Percentiles rank a stretch among this genome's conserved stretches.
Conservation (phyloP, 148 eudicot genomes). For the Rhododendron henanense region DNA sequence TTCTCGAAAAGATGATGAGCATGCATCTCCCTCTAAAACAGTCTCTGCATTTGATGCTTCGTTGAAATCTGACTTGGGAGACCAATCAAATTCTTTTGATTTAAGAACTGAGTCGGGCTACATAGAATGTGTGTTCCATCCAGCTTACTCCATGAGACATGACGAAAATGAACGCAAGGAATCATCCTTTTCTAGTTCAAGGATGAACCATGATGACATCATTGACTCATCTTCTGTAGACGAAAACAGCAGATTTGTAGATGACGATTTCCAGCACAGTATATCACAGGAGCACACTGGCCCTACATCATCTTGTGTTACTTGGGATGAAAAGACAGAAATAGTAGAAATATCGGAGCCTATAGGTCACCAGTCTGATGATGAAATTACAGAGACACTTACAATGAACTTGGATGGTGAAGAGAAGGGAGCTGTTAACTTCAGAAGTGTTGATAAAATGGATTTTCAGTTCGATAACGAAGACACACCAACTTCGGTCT, state of each 20-base stretch:
- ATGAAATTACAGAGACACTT: conserved; percentile 19
- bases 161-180: conserved; percentile 36
- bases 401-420: conserved; percentile 14
- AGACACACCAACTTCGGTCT: conserved; percentile 17
- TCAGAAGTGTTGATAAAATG: conserved; percentile 17
- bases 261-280: conserved; percentile 27
- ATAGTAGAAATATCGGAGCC: conserved; percentile 45
- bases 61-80: conserved; percentile 46
- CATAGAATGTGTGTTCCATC: conserved; percentile 48
- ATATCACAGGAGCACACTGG: conserved; percentile 33
- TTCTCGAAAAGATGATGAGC: conserved; percentile 36
- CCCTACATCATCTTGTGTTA: conserved; percentile 40
- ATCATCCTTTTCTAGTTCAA: conserved; percentile 30
- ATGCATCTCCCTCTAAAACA: conserved; percentile 45
- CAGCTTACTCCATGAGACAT: conserved; percentile 35
- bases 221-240: conserved; percentile 29
- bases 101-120: conserved; percentile 52
- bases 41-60: conserved; percentile 47
- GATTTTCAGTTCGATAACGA: conserved; percentile 21
- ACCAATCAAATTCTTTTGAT: conserved; percentile 42
- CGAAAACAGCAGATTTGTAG: conserved; percentile 26
- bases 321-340: conserved; percentile 79
- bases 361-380: conserved; percentile 17
- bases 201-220: conserved; percentile 22
- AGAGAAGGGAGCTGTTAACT: conserved; percentile 14